These are phyloP conservation scores for Pseudozyma pruni DNA, from an alignment of 1,284 basidiomycete genomes.

Conservation along the genomic window DNA sequence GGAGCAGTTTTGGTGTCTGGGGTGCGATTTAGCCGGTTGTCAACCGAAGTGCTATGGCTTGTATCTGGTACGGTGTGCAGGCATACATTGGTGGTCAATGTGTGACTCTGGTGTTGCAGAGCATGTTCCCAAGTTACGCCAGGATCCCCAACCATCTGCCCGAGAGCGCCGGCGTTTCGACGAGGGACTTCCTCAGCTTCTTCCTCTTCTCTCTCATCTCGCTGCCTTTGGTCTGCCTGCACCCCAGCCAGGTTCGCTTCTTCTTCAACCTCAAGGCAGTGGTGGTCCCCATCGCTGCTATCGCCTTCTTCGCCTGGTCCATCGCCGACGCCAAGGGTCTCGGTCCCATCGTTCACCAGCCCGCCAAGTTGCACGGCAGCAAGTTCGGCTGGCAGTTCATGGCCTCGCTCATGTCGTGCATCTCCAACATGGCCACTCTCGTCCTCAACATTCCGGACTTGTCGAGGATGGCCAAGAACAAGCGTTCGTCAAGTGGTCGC, in stretches of 20 bases:
- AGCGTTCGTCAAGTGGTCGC: slow-evolving; percentile 44
- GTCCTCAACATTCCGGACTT: slow-evolving; percentile 59
- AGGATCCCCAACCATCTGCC: slow-evolving; percentile 78
- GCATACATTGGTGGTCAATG: slow-evolving; percentile 76
- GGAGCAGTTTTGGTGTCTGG: slow-evolving; percentile 79
- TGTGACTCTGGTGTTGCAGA: slow-evolving; percentile 77
- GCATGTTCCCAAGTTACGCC: slow-evolving; percentile 73
- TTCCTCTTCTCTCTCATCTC: slow-evolving; percentile 86
- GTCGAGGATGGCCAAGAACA: slow-evolving; percentile 51
- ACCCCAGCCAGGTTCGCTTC: slow-evolving; percentile 82
- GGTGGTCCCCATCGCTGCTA: slow-evolving; percentile 70
- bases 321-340: slow-evolving; percentile 78
- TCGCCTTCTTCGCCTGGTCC: slow-evolving; percentile 83
- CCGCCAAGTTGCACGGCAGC: slow-evolving; percentile 76
- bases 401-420: slow-evolving; percentile 62
- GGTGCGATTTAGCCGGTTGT: slow-evolving; percentile 84
- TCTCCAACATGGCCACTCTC: slow-evolving; percentile 58
- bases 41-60: slow-evolving; percentile 78
- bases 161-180: slow-evolving; percentile 77
- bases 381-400: slow-evolving; percentile 83
- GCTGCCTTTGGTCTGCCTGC: slow-evolving; percentile 81
- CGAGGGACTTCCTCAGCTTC: slow-evolving; percentile 80
- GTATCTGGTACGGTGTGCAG: slow-evolving; percentile 70
- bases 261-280: slow-evolving; percentile 83
- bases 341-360: slow-evolving; percentile 80